These are phyloP conservation scores for Epithemia pelagica DNA, from an alignment of 108 stramenopile genomes.

Conservation along the genomic window DNA sequence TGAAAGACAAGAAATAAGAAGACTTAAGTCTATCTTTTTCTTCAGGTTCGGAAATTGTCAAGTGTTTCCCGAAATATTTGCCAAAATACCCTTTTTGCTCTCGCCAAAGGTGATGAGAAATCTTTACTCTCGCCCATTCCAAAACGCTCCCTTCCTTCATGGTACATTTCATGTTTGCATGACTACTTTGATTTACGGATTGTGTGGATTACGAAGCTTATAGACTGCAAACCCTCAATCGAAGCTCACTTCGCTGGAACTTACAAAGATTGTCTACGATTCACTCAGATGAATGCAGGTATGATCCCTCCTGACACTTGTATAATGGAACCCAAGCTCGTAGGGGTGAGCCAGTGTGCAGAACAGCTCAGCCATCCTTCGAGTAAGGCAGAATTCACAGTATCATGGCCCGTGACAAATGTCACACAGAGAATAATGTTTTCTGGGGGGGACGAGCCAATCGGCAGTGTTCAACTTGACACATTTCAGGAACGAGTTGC, in stretches of 20 bases:
- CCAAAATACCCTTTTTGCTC: constrained; percentile 23
- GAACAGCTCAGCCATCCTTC: background rate
- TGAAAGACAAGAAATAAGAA: background rate
- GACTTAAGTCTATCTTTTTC: background rate
- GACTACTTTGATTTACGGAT: background rate
- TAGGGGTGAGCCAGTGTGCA: background rate
- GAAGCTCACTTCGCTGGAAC: constrained; percentile 28
- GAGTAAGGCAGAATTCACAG: background rate
- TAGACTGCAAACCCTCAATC: constrained; percentile 10
- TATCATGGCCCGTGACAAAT: constrained; percentile 7
- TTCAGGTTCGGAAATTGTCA: constrained; percentile 7
- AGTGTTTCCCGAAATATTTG: constrained; percentile 14
- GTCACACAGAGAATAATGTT: constrained; percentile 9
- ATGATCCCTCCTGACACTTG: background rate
- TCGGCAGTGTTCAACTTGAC: constrained; percentile 21
- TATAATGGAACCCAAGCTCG: background rate
- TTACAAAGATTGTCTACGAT: constrained; percentile 11
- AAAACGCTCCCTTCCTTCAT: background rate
- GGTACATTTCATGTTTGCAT: constrained; percentile 5
- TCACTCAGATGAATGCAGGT: constrained; percentile 9
- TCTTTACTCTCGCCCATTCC: background rate
- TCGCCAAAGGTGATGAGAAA: constrained; percentile 12
- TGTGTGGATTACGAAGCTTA: constrained; percentile 20
- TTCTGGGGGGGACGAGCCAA: background rate
- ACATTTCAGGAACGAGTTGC: constrained; percentile 13